phyloP scores from a whole-genome alignment of 2,329 filamentous ascomycete species.

The Beauveria sp. region DNA sequence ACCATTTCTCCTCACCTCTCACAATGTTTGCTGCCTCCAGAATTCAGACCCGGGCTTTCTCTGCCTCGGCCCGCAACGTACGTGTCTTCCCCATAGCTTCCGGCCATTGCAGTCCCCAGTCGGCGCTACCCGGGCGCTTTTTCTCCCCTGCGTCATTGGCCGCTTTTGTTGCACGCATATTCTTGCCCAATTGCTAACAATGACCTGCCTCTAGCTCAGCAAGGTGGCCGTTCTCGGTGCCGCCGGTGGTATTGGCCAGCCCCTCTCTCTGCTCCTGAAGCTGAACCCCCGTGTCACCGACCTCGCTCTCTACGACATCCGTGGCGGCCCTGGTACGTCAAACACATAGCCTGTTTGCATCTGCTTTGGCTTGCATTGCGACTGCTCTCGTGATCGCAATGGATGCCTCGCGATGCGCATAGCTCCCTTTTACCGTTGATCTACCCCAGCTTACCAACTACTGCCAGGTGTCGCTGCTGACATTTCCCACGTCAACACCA shows the following conservation, averaged over 20 bases:
- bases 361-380: background rate
- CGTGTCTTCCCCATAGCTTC: slow-evolving; percentile 24
- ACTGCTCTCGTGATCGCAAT: background rate
- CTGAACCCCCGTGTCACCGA: slow-evolving; percentile 91
- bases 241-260: slow-evolving; percentile 96
- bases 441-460: slow-evolving; percentile 13
- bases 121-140: slow-evolving; percentile 10
- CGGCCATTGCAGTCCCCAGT: background rate
- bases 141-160: background rate
- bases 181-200: slow-evolving; percentile 17
- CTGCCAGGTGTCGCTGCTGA: slow-evolving; percentile 87
- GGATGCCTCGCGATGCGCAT: background rate
- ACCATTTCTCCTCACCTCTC: slow-evolving; percentile 15
- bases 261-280: slow-evolving; percentile 96
- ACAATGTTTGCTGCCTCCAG: slow-evolving; percentile 67
- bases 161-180: background rate
- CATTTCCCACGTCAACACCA: slow-evolving; percentile 98
- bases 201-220: slow-evolving; percentile 57
- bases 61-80: slow-evolving; percentile 70
- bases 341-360: slow-evolving; percentile 8
- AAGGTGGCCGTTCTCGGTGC: slow-evolving; percentile 98
- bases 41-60: slow-evolving; percentile 74
- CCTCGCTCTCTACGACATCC: slow-evolving; percentile 97
- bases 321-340: slow-evolving; percentile 79
- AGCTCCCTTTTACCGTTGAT: background rate